These are phyloP conservation scores for Colletotrichum theobromicola DNA, from an alignment of 2,329 filamentous ascomycete genomes.

Conservation along the genomic window DNA sequence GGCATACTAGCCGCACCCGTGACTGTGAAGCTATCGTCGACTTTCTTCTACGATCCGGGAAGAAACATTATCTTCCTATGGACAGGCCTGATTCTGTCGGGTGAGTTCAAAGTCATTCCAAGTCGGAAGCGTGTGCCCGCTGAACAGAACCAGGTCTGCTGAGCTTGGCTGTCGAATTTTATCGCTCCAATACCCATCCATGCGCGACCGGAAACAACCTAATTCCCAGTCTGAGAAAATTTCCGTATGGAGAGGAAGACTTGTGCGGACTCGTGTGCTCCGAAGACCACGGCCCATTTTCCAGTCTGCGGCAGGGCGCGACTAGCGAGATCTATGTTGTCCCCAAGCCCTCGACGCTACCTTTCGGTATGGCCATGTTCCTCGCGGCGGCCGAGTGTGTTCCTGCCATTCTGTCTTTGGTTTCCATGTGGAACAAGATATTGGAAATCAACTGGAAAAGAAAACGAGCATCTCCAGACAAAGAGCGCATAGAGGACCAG, in stretches of 20 bases:
- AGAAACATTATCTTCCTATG: constrained; percentile 72
- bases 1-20: constrained; percentile 69
- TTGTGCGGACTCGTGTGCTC: constrained; percentile 56
- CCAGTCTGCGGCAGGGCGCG: constrained; percentile 58
- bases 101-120: constrained; percentile 36
- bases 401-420: constrained; percentile 64
- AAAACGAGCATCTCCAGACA: constrained; percentile 30
- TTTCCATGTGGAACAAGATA: constrained; percentile 69
- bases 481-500: constrained; percentile 34
- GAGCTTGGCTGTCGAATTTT: constrained; percentile 69
- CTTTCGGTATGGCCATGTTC: constrained; percentile 64
- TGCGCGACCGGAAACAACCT: constrained; percentile 49
- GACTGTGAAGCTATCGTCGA: constrained; percentile 64
- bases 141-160: constrained; percentile 50
- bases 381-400: constrained; percentile 69
- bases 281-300: constrained; percentile 50
- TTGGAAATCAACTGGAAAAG: constrained; percentile 65
- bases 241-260: constrained; percentile 45
- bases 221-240: constrained; percentile 41
- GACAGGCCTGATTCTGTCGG: constrained; percentile 65
- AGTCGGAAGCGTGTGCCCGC: background rate
- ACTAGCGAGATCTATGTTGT: constrained; percentile 69
- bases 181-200: constrained; percentile 49
- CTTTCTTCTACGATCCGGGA: constrained; percentile 68
- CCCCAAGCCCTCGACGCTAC: constrained; percentile 58